Conservation (phyloP, 2,329 filamentous ascomycete genomes). For the Cladosporium cucumerinum region DNA sequence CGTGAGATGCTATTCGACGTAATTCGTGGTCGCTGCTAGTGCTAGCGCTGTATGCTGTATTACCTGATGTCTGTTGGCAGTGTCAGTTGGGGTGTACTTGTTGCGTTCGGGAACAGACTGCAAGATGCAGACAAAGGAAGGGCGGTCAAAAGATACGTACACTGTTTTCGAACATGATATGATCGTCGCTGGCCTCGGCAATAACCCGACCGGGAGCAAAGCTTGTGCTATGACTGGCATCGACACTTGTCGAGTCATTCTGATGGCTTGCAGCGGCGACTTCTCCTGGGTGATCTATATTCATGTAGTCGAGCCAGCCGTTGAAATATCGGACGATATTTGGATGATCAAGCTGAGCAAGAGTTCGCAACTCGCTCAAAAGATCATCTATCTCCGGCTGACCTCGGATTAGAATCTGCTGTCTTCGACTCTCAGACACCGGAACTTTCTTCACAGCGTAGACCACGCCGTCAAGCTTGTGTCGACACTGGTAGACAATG, state of each 20-base stretch:
- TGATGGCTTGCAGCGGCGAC: not conserved
- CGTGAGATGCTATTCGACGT: conserved; percentile 6
- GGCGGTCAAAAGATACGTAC: not conserved
- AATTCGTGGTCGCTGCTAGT: not conserved
- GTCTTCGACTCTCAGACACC: conserved; percentile 38
- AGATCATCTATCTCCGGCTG: conserved; percentile 55
- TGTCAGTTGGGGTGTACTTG: not conserved
- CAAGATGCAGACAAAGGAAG: not conserved
- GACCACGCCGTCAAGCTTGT: conserved; percentile 58
- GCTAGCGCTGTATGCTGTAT: conserved; percentile 18
- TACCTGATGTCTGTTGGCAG: not conserved
- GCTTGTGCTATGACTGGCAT: conserved; percentile 1
- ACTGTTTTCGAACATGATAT: conserved; percentile 42
- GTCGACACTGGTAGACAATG: conserved; percentile 59
- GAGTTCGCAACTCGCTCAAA: conserved; percentile 58
- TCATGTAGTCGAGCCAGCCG: conserved; percentile 58
- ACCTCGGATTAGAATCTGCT: conserved; percentile 51
- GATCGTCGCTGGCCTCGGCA: conserved; percentile 23
- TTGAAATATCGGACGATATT: conserved; percentile 66
- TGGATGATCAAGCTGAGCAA: conserved; percentile 60
- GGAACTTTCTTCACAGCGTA: conserved; percentile 67
- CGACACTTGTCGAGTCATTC: not conserved
- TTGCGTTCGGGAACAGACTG: not conserved
- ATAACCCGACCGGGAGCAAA: conserved; percentile 22
- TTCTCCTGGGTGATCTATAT: not conserved